These are phyloP conservation scores for Stemphylium lycopersici DNA, from an alignment of 2,329 filamentous ascomycete species.

Conservation along the genomic window DNA sequence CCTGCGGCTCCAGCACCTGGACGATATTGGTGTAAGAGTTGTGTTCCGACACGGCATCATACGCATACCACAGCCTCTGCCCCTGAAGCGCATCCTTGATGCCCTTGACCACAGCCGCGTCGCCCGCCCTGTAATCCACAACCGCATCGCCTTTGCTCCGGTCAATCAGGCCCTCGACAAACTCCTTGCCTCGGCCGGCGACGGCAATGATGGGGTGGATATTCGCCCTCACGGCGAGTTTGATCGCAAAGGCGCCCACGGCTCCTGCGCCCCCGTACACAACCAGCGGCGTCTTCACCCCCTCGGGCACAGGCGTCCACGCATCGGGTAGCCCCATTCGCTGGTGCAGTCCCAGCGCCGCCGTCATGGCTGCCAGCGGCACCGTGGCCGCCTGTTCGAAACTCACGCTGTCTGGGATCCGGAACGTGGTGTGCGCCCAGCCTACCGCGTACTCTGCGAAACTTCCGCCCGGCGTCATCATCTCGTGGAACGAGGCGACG, in stretches of 20 bases:
- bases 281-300: constrained; percentile 37
- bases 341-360: constrained; percentile 53
- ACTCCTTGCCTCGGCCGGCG: constrained; percentile 45
- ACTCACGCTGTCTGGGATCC: constrained; percentile 55
- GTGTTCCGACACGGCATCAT: constrained; percentile 64
- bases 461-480: constrained; percentile 58
- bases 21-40: constrained; percentile 50
- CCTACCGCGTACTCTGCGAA: constrained; percentile 68
- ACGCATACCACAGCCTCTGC: constrained; percentile 57
- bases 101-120: constrained; percentile 49
- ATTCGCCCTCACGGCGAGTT: constrained; percentile 48
- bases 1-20: constrained; percentile 44
- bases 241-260: constrained; percentile 51
- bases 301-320: constrained; percentile 38
- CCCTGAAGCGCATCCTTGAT: constrained; percentile 55
- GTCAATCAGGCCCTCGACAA: constrained; percentile 49
- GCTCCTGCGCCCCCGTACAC: constrained; percentile 52
- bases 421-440: constrained; percentile 63
- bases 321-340: constrained; percentile 52
- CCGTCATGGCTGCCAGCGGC: constrained; percentile 55
- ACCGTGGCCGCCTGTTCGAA: constrained; percentile 60
- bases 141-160: constrained; percentile 50
- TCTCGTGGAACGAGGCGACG: constrained; percentile 63
- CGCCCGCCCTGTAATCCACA: constrained; percentile 62
- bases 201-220: constrained; percentile 53